These are phyloP conservation scores for Penicillium salamii DNA, from an alignment of 495 filamentous ascomycete genomes.

Conservation along the genomic window DNA sequence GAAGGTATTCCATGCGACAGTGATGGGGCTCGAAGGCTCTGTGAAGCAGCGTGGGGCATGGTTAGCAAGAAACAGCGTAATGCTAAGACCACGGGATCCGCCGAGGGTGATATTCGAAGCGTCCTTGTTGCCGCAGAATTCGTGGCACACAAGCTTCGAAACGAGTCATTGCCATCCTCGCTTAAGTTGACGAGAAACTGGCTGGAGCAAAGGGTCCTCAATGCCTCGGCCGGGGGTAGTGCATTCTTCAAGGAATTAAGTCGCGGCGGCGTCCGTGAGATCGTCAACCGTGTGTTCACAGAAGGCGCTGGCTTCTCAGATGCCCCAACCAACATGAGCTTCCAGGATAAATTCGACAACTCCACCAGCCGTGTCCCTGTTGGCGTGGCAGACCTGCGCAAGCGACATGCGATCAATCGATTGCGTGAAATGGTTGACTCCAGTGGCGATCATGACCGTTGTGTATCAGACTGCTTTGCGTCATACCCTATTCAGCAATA, in stretches of 20 bases:
- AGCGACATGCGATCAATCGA: conserved; percentile 72
- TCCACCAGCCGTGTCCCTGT: conserved; percentile 28
- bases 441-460: conserved; percentile 82
- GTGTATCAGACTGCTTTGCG: conserved; percentile 78
- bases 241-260: conserved; percentile 74
- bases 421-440: conserved; percentile 88
- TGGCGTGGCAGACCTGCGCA: conserved; percentile 70
- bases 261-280: conserved; percentile 75
- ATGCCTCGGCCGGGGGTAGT: conserved; percentile 67
- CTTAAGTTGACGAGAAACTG: conserved; percentile 70
- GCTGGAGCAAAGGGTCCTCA: conserved; percentile 76
- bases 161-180: conserved; percentile 33
- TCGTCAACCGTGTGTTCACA: conserved; percentile 80
- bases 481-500: conserved; percentile 81
- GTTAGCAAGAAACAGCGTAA: conserved; percentile 58
- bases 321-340: conserved; percentile 30
- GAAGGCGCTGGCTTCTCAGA: conserved; percentile 84
- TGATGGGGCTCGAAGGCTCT: conserved; percentile 83
- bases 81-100: conserved; percentile 51
- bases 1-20: conserved; percentile 83
- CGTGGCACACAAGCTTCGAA: conserved; percentile 78
- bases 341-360: conserved; percentile 32
- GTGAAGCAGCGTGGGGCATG: conserved; percentile 92
- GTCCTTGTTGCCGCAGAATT: conserved; percentile 94
- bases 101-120: conserved; percentile 87